Evolutionary conservation across 257 asterid genomes (phyloP).

Genomic region (Rehmannia glutinosa): DNA sequence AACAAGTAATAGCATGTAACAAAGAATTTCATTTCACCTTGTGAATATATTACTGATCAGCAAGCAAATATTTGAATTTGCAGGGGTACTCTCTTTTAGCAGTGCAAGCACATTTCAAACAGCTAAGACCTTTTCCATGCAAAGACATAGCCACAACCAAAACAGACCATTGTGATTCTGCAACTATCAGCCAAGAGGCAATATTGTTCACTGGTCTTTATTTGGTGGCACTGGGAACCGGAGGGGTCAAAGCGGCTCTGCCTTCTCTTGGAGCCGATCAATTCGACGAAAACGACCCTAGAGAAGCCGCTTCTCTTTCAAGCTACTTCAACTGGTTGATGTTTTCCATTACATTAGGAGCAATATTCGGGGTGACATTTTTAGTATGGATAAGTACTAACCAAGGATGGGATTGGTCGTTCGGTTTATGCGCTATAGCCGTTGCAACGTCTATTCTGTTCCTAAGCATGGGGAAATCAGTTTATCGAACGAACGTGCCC

Average conservation of each 20-base stretch:
- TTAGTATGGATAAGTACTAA: slow-evolving; percentile 67
- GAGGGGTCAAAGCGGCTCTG: slow-evolving; percentile 65
- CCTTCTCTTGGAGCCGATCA: slow-evolving; percentile 82
- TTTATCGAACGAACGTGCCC: slow-evolving; percentile 45
- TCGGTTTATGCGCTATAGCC: slow-evolving; percentile 53
- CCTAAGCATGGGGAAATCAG: slow-evolving; percentile 48
- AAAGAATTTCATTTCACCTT: no score
- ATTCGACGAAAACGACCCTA: slow-evolving; percentile 54
- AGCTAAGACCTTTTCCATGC: slow-evolving; percentile 66
- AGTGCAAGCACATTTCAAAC: slow-evolving; percentile 61
- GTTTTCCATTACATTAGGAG: slow-evolving; percentile 48
- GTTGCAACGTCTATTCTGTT: slow-evolving; percentile 35
- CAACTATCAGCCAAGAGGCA: slow-evolving; percentile 40
- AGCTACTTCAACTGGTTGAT: slow-evolving; percentile 75
- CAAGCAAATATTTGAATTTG: no score
- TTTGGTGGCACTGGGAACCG: slow-evolving; percentile 57
- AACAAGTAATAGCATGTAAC: no score
- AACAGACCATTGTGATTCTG: slow-evolving; percentile 33
- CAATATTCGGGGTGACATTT: slow-evolving; percentile 60
- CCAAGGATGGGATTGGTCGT: slow-evolving; percentile 79
- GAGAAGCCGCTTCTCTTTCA: slow-evolving; percentile 48
- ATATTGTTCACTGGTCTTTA: slow-evolving; percentile 51
- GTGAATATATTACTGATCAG: no score
- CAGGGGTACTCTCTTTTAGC: slow-evolving; percentile 71
- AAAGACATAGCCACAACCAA: slow-evolving; percentile 30